Evolutionary conservation across 2,329 filamentous ascomycete species (phyloP).

Genomic region (Leptographium radiaticola): DNA sequence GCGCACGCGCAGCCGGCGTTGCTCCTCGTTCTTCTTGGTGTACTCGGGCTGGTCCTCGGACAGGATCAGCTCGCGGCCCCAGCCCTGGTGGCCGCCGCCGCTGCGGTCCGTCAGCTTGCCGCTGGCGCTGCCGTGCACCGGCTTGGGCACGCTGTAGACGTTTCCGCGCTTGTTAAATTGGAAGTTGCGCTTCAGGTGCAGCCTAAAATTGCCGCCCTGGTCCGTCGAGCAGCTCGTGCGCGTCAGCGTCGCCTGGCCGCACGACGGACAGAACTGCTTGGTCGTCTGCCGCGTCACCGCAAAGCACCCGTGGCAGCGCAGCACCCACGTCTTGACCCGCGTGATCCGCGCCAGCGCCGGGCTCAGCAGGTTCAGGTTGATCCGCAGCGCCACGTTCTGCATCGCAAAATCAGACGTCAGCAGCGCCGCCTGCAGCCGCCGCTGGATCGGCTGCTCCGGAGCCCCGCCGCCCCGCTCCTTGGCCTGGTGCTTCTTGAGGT

Average conservation of each 20-base stretch:
- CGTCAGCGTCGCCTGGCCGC: conserved; percentile 76
- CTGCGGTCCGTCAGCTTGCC: conserved; percentile 50
- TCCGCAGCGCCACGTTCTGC: conserved; percentile 91
- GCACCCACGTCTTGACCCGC: conserved; percentile 74
- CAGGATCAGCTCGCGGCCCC: conserved; percentile 73
- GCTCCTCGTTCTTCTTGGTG: conserved; percentile 45
- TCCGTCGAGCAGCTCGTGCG: conserved; percentile 79
- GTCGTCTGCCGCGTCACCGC: conserved; percentile 67
- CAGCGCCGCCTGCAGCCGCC: conserved; percentile 72
- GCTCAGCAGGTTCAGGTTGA: conserved; percentile 62
- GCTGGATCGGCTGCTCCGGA: conserved; percentile 37
- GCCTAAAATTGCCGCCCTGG: conserved; percentile 57
- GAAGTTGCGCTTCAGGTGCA: conserved; percentile 89
- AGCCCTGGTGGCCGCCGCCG: conserved; percentile 65
- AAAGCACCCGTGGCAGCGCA: conserved; percentile 93
- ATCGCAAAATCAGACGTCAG: conserved; percentile 95
- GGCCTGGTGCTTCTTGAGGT: conserved; percentile 73
- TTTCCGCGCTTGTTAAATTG: conserved; percentile 93
- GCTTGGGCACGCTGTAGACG: conserved; percentile 85
- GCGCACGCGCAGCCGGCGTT: conserved; percentile 54
- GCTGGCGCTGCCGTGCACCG: conserved; percentile 65
- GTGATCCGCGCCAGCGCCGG: conserved; percentile 71
- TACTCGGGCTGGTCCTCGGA: conserved; percentile 97
- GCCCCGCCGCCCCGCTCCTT: conserved; percentile 40
- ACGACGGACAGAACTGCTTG: conserved; percentile 86